Evolutionary conservation across 495 filamentous ascomycete genomes (phyloP).

Genomic region (Daldinia vernicosa): DNA sequence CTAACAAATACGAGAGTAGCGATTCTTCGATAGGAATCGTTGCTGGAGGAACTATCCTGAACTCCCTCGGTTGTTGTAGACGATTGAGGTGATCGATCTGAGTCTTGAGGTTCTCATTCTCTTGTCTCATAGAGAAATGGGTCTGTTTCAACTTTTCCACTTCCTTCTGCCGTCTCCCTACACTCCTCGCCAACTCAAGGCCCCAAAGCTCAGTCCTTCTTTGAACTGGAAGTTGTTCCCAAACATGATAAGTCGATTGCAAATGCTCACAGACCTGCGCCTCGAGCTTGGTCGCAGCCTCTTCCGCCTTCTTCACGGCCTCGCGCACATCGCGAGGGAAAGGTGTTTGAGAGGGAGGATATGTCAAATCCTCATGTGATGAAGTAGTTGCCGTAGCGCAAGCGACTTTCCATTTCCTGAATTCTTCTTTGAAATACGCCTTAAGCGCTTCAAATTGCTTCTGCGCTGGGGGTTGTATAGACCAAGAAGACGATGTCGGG

Average conservation of each 20-base stretch:
- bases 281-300: slow-evolving; percentile 59
- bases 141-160: slow-evolving; percentile 67
- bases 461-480: slow-evolving; percentile 72
- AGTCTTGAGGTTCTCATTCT: slow-evolving; percentile 74
- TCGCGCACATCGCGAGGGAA: slow-evolving; percentile 55
- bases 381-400: slow-evolving; percentile 54
- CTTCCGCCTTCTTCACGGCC: slow-evolving; percentile 51
- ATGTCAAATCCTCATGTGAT: slow-evolving; percentile 53
- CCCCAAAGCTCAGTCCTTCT: slow-evolving; percentile 74
- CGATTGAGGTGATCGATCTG: slow-evolving; percentile 74
- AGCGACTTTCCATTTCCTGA: slow-evolving; percentile 66
- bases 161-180: slow-evolving; percentile 72
- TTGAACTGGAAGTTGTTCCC: slow-evolving; percentile 66
- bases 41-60: slow-evolving; percentile 69
- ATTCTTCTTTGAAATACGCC: slow-evolving; percentile 69
- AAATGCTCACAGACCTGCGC: slow-evolving; percentile 74
- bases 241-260: slow-evolving; percentile 73
- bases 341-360: slow-evolving; percentile 43
- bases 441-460: slow-evolving; percentile 76
- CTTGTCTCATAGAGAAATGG: slow-evolving; percentile 70
- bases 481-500: slow-evolving; percentile 75
- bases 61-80: slow-evolving; percentile 76
- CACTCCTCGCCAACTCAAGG: slow-evolving; percentile 78
- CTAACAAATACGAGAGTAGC: slow-evolving; percentile 48
- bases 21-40: slow-evolving; percentile 65